Conservation (phyloP, 176 grass and related monocot species). For the Phyllostachys edulis region DNA sequence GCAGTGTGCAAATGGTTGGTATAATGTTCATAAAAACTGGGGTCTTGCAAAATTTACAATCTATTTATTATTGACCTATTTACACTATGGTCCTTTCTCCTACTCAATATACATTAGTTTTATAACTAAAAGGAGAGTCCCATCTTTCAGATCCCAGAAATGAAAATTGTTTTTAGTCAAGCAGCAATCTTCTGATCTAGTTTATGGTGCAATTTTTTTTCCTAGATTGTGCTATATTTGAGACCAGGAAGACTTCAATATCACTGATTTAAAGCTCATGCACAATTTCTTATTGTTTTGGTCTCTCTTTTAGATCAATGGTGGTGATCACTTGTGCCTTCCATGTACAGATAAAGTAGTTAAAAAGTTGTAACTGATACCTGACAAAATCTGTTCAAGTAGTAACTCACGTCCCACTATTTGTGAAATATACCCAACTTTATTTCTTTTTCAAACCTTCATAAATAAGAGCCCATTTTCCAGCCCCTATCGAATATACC, state of each 20-base stretch:
- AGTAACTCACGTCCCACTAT: not conserved
- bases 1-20: not conserved
- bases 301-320: not conserved
- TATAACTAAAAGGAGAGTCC: not conserved
- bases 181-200: not conserved
- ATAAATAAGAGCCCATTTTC: not conserved
- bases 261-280: not conserved
- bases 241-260: not conserved
- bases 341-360: not conserved
- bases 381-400: not conserved
- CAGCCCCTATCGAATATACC: not conserved
- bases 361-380: not conserved
- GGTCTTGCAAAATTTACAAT: too few species aligned
- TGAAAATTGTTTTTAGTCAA: not conserved
- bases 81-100: not conserved
- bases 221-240: not conserved
- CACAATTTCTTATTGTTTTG: too few species aligned
- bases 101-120: not conserved
- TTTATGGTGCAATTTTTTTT: not conserved
- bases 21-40: not conserved
- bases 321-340: not conserved
- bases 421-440: not conserved
- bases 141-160: not conserved
- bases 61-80: not conserved
- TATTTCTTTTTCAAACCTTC: not conserved